phyloP scores from a whole-genome alignment of 202 grass and related monocot genomes.

The Panicum hallii region DNA sequence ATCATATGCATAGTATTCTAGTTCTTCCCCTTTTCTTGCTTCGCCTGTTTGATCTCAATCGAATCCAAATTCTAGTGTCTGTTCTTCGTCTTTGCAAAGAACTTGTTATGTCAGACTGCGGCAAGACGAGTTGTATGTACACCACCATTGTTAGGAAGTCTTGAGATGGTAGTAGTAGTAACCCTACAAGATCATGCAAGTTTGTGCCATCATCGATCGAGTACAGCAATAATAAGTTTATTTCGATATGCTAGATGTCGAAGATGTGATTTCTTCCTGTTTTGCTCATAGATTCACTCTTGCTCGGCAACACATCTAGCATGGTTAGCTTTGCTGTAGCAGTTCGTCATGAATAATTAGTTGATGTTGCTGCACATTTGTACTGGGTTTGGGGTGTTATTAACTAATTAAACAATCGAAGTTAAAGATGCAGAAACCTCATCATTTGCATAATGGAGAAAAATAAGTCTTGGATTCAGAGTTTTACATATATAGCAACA shows the following conservation, averaged over 20 bases:
- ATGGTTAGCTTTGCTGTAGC: slow-evolving; percentile 6
- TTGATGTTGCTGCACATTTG: neutral
- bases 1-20: slow-evolving; percentile 30
- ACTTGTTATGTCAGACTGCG: neutral
- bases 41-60: slow-evolving; percentile 22
- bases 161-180: slow-evolving; percentile 9
- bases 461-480: neutral
- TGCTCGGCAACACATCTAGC: neutral
- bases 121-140: slow-evolving; percentile 44
- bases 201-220: slow-evolving; percentile 18
- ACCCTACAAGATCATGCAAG: slow-evolving; percentile 19
- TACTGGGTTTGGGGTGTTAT: neutral
- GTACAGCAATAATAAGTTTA: slow-evolving; percentile 18
- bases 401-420: neutral
- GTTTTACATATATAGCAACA: neutral
- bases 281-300: neutral
- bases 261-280: neutral
- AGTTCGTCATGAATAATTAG: neutral
- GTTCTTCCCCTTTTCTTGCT: slow-evolving; percentile 30
- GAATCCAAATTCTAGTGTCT: slow-evolving; percentile 1
- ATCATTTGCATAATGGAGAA: neutral
- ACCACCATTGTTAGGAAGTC: neutral
- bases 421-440: neutral
- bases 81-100: slow-evolving; percentile 30
- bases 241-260: neutral